phyloP scores from a whole-genome alignment of 2,329 filamentous ascomycete genomes.

The Cadophora sp. region DNA sequence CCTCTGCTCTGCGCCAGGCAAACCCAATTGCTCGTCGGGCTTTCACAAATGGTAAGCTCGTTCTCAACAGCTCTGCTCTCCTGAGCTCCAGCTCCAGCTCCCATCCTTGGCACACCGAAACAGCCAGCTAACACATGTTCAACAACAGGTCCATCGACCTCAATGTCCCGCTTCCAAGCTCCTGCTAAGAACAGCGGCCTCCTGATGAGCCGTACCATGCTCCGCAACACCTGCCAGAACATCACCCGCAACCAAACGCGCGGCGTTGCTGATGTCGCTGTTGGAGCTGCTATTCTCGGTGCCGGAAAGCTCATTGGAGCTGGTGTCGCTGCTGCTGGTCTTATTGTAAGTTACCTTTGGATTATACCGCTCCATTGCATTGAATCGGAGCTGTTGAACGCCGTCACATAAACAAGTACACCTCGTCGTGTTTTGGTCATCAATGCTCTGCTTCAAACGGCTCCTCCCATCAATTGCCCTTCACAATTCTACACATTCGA shows the following conservation, averaged over 20 bases:
- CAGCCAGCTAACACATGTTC: constrained; percentile 8
- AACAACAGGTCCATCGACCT: constrained; percentile 34
- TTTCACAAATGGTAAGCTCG: constrained; percentile 37
- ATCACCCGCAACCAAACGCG: constrained; percentile 37
- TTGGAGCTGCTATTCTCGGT: constrained; percentile 38
- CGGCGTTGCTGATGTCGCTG: constrained; percentile 36
- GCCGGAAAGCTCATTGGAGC: constrained; percentile 40
- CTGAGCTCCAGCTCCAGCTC: constrained; percentile 1
- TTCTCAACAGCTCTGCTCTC: constrained; percentile 25
- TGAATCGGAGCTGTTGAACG: not conserved
- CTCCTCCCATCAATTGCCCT: not conserved
- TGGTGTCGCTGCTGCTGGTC: constrained; percentile 40
- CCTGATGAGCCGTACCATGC: constrained; percentile 36
- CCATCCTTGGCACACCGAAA: constrained; percentile 13
- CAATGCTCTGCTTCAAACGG: not conserved
- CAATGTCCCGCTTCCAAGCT: constrained; percentile 38
- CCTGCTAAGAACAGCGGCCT: constrained; percentile 31
- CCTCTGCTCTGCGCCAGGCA: constrained; percentile 32
- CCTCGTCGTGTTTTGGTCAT: not conserved
- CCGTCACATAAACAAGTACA: not conserved
- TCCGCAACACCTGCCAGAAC: constrained; percentile 36
- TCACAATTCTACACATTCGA: not conserved
- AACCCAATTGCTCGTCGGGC: constrained; percentile 38
- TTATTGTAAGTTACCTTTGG: constrained; percentile 29
- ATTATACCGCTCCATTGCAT: not conserved